Conservation (phyloP, 108 stramenopile genomes). For the Phaeodactylum tricornutum region DNA sequence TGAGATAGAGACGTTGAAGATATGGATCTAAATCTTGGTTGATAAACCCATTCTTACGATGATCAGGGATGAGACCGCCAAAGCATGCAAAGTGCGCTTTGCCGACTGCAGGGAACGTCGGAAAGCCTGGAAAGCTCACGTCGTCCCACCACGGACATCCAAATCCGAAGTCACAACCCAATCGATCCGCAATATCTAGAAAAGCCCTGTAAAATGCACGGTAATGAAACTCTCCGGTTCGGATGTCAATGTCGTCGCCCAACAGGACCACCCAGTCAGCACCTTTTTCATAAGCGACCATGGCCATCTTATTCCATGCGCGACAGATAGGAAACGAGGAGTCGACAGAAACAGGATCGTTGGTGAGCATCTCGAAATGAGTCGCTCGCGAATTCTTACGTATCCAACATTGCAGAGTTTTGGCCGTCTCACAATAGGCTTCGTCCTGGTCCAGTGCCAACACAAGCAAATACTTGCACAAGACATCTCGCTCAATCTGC, state of each 20-base stretch:
- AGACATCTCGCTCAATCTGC: constrained; percentile 17
- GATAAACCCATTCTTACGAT: constrained; percentile 19
- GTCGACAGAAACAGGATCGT: not conserved
- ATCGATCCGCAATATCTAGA: constrained; percentile 16
- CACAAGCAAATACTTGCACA: constrained; percentile 30
- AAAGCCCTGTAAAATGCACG: constrained; percentile 27
- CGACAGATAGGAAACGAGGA: constrained; percentile 27
- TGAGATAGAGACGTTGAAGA: constrained; percentile 27
- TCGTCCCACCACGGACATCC: constrained; percentile 48
- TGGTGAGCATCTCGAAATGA: constrained; percentile 11
- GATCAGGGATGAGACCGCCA: constrained; percentile 26
- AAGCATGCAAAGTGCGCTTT: constrained; percentile 28
- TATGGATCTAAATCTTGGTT: constrained; percentile 51
- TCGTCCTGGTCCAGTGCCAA: constrained; percentile 36
- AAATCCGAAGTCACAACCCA: constrained; percentile 19
- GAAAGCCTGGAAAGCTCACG: constrained; percentile 39
- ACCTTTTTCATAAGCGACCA: constrained; percentile 20
- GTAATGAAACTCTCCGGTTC: constrained; percentile 12
- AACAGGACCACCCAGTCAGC: constrained; percentile 41
- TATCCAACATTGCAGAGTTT: constrained; percentile 2
- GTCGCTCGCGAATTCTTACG: not conserved
- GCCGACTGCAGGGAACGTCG: constrained; percentile 42
- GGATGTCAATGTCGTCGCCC: constrained; percentile 39
- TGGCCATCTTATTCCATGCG: constrained; percentile 36
- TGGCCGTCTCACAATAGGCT: not conserved